Conservation (phyloP, 2,329 filamentous ascomycete genomes). For the Clarireedia sp. region DNA sequence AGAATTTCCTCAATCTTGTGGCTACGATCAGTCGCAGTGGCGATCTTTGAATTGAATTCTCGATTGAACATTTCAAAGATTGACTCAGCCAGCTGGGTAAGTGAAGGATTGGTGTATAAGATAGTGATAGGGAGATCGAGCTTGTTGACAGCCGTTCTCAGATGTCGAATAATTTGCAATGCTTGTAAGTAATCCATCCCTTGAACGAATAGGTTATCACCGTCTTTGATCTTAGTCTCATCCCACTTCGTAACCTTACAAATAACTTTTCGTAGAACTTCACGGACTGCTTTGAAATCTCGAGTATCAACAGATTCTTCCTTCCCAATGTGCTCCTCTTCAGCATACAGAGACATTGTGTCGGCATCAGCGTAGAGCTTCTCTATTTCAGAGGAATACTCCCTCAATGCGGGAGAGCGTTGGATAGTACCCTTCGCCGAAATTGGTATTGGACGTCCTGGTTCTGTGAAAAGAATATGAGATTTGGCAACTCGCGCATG, state of each 20-base stretch:
- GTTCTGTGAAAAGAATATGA: constrained; percentile 26
- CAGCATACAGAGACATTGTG: not conserved
- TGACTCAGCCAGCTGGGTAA: not conserved
- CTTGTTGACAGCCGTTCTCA: not conserved
- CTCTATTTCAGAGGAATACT: constrained; percentile 20
- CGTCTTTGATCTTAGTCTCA: not conserved
- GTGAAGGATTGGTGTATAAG: not conserved
- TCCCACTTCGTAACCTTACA: not conserved
- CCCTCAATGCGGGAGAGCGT: constrained; percentile 22
- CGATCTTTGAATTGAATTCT: not conserved
- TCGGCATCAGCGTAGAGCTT: constrained; percentile 1
- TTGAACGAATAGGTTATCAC: constrained; percentile 6
- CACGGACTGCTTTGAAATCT: not conserved
- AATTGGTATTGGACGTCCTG: constrained; percentile 29
- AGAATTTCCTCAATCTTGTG: not conserved
- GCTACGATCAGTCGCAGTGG: not conserved
- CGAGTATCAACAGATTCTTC: not conserved
- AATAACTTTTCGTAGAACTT: not conserved
- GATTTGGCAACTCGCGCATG: constrained; percentile 26
- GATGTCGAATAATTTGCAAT: not conserved
- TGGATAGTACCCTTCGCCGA: constrained; percentile 33
- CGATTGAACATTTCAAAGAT: not conserved
- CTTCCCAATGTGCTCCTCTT: not conserved
- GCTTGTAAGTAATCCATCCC: constrained; percentile 11
- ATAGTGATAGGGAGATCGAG: not conserved